A percentile compares a stretch with the other conserved stretches of the same genome.
phyloP scores from a whole-genome alignment of 2,329 filamentous ascomycete species.

The Colletotrichum liriopes region DNA sequence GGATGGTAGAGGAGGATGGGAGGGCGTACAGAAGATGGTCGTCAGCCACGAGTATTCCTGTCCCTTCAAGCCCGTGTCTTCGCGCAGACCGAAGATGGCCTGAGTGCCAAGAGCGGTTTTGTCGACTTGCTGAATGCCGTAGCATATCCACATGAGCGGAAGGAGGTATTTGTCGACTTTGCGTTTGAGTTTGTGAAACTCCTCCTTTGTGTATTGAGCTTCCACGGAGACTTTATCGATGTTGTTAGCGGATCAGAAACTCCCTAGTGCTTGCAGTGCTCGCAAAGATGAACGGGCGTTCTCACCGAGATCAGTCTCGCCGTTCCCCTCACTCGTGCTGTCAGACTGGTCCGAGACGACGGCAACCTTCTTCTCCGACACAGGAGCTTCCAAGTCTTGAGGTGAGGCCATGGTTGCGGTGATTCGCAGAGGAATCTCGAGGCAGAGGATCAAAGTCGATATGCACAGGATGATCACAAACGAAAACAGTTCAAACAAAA shows the following conservation, averaged over 20 bases:
- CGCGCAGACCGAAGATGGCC: conserved; percentile 56
- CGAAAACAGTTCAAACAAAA: no score
- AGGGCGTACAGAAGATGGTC: conserved; percentile 51
- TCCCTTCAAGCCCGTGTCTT: conserved; percentile 48
- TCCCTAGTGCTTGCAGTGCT: no score
- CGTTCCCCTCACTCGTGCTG: conserved; percentile 21
- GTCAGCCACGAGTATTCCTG: conserved; percentile 50
- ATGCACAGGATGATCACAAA: background rate
- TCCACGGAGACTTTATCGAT: conserved; percentile 26
- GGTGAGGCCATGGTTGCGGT: conserved; percentile 18
- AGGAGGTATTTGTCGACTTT: conserved; percentile 63
- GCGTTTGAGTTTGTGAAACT: conserved; percentile 56
- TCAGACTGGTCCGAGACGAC: conserved; percentile 31
- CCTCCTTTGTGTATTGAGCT: conserved; percentile 53
- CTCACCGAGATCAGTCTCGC: conserved; percentile 31
- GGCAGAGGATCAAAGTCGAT: background rate
- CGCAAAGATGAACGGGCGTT: accelerated
- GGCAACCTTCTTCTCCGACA: conserved; percentile 29
- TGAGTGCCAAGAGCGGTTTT: conserved; percentile 60
- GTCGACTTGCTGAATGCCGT: conserved; percentile 65
- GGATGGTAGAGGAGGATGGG: background rate
- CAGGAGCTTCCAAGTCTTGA: conserved; percentile 5
- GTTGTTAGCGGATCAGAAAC: background rate
- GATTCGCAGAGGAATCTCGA: background rate
- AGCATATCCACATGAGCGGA: conserved; percentile 64